Evolutionary conservation across 129 eudicot species (phyloP).

Genomic region (Sambucus nigra): DNA sequence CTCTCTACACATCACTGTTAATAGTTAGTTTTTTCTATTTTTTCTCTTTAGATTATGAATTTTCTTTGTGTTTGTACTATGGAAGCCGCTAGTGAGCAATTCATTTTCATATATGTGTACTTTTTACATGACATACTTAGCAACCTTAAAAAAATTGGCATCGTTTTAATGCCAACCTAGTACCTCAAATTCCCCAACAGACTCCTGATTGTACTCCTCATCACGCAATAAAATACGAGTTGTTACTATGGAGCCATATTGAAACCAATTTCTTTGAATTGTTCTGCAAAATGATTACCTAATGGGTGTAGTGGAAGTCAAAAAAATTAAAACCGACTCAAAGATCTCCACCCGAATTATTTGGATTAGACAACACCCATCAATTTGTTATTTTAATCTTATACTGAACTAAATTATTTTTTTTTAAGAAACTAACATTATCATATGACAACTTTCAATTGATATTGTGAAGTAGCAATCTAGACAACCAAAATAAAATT

Average conservation of each 20-base stretch:
- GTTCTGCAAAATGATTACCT: background rate
- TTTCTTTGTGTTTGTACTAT: conserved; percentile 9
- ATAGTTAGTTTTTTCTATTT: background rate
- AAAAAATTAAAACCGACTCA: background rate
- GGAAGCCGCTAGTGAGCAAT: conserved; percentile 91
- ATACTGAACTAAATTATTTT: background rate
- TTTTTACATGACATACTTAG: conserved; percentile 82
- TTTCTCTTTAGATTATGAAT: background rate
- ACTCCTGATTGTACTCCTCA: background rate
- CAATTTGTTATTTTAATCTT: background rate
- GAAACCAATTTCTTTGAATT: background rate
- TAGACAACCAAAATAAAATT: no score
- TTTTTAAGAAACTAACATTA: background rate
- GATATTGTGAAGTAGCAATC: background rate
- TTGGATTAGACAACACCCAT: background rate
- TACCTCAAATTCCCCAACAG: no score
- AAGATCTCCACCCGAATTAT: background rate
- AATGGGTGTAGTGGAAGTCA: background rate
- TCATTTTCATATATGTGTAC: conserved; percentile 82
- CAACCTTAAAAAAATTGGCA: conserved; percentile 53
- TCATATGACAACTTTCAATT: no score
- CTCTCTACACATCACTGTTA: no score
- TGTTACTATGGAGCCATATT: background rate
- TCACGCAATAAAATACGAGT: background rate
- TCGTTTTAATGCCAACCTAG: background rate